A percentile compares a stretch with the other conserved stretches of the same genome.
These are phyloP conservation scores for Daldinia childiae DNA, from an alignment of 495 filamentous ascomycete genomes.

Conservation along the genomic window DNA sequence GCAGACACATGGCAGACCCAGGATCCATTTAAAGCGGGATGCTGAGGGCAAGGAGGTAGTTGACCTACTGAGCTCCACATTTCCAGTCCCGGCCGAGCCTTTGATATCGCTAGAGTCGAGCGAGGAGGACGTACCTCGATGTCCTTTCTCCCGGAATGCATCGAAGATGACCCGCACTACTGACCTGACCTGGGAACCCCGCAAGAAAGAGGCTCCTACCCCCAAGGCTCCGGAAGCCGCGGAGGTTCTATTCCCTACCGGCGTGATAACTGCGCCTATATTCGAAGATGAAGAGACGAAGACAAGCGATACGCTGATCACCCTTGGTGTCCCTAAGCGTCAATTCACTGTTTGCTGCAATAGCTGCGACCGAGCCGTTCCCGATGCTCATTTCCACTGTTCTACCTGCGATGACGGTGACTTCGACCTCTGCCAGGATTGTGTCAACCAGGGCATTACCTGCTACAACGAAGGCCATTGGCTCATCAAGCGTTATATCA, in stretches of 20 bases:
- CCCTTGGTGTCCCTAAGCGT: conserved; percentile 18
- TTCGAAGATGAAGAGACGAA: neutral
- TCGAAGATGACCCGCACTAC: conserved; percentile 15
- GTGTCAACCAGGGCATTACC: conserved; percentile 75
- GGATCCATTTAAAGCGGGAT: conserved; percentile 37
- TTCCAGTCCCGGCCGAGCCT: conserved; percentile 11
- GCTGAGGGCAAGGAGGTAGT: conserved; percentile 38
- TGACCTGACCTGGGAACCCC: conserved; percentile 37
- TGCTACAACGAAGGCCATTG: conserved; percentile 85
- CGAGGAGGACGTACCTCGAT: conserved; percentile 8
- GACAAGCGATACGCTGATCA: neutral
- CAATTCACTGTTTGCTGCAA: conserved; percentile 88
- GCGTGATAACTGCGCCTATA: neutral
- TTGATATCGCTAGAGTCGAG: conserved; percentile 9
- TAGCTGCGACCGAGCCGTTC: conserved; percentile 78
- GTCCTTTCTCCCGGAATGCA: conserved; percentile 20
- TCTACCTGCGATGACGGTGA: conserved; percentile 91
- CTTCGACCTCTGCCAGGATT: conserved; percentile 89
- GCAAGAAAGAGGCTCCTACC: conserved; percentile 19
- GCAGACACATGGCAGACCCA: conserved; percentile 40
- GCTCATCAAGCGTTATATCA: conserved; percentile 89
- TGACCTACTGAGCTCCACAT: conserved; percentile 29
- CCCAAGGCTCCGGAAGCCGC: neutral
- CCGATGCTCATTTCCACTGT: conserved; percentile 91
- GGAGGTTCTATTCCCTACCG: conserved; percentile 6